Evolutionary conservation across 768 basidiomycete species (phyloP), one percentile per base, ranked within the genome.

Genomic region (Mycena leptocephala): DNA sequence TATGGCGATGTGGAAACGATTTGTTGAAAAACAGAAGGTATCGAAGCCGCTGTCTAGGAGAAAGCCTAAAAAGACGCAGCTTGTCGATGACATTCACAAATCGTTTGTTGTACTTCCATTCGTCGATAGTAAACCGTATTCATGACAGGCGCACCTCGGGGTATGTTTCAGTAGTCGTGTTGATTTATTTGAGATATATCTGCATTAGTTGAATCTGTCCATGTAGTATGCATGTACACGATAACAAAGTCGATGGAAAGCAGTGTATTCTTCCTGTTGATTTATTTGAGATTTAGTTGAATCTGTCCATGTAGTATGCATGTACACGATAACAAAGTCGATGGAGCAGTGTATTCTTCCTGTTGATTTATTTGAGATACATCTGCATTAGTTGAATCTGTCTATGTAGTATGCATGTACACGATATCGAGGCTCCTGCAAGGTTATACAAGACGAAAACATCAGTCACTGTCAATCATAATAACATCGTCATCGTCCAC

Each of bases 401-500:
- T 65, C 64, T 65, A 65, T 65, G 46, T 39, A 39, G 24, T 39
- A 32, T 39, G 59, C 28, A 43, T 37, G 62, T 64, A 64, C 33
- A 39, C 58, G 20, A 35, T 33, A n/a, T 11, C 59, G n/a, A n/a
- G n/a, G n/a, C n/a, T n/a, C n/a, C n/a, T n/a, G n/a, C n/a, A n/a
- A n/a, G n/a, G n/a, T n/a, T n/a, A n/a, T n/a, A n/a, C n/a, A n/a
- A n/a, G n/a, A n/a, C n/a, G n/a, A 53, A 24, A 13, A 14, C 37
- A 28, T 43, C 62, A 95, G 82, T 96, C 96, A 78, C 94, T 95
- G 81, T 97, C 95, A 81, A 96, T 93, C 83, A 93, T 93, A 73
- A 97, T 96, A 55, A 94, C 91, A 70, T 95, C 94, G 64, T 92
- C 91, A 53, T 95, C 94, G 75, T 95, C 94, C n/a, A 95, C 93